Evolutionary conservation across 805 yeast species (phyloP), one percentile per base, ranked within the genome.

Genomic region (Ogataea ramenticola): DNA sequence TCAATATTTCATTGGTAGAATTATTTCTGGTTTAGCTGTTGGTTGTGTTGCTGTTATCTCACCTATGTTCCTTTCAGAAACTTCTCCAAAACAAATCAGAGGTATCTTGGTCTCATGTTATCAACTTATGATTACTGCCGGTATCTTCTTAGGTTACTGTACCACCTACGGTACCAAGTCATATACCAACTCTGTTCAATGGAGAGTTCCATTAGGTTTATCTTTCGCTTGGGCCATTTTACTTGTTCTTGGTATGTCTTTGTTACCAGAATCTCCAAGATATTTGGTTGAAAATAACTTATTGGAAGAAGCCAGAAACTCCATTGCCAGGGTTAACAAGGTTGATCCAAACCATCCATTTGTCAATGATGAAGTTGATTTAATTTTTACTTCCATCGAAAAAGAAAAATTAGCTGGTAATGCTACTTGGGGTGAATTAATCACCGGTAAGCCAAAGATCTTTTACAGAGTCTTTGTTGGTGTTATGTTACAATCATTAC

Each of bases 221-320:
- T 70, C 75, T 56, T 72, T 71, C 48, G 72, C 65, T 55, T 68
- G 83, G 82, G 80, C 86, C 3, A 45, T 72, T 0, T 53, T 80
- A 21, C 69, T 85, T 43, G 64, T 71, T 35, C 49, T 68, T 10
- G 89, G 88, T 10, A 69, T 84, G 66, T 50, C 71, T 29, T 70
- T 78, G 48, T 64, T 84, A 40, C 87, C 90, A 20, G 91, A 84
- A 57, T 71, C 82, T 43, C 90, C 93, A 29, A 70, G 93, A 50
- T 85, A 67, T 65, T 70, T 70, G 46, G 77, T 83, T 22, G 74
- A 75, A 37, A 73, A 73, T 48, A 75, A 74, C 50, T 64, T 70
- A 29, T 58, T 74, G 39, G 79, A 72, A 14, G 72, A 74, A 43
- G 88, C 87, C 1, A 66, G 72, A 40, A 58, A 62, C 19, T 67